phyloP scores from a whole-genome alignment of 1,284 basidiomycete species.

The Cryptococcus sp. region DNA sequence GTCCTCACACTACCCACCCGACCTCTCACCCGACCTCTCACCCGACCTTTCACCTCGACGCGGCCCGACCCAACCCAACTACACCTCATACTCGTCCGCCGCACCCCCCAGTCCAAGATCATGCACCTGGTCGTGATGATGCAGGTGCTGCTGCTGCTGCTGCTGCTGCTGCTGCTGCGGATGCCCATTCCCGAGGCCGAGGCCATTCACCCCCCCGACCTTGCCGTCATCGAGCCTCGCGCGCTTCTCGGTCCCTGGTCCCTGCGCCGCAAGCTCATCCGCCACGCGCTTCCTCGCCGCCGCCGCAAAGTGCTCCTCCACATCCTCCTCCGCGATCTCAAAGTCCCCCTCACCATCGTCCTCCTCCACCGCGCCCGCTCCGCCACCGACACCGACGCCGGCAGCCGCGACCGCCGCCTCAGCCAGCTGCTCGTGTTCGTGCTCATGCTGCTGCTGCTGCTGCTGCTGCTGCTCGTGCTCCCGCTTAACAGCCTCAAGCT shows the following conservation, averaged over 20 bases:
- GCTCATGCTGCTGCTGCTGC: neutral
- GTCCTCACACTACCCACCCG: no score
- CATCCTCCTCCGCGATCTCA: constrained; percentile 2
- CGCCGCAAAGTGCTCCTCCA: neutral
- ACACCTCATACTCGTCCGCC: no score
- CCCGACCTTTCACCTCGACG: no score
- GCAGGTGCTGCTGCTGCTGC: no score
- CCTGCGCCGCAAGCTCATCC: neutral
- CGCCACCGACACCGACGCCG: neutral
- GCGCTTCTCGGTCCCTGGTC: neutral
- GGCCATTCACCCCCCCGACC: neutral
- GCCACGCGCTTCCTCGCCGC: constrained; percentile 4
- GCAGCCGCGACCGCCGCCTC: neutral
- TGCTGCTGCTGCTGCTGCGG: no score
- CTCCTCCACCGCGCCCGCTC: neutral
- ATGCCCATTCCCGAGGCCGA: no score
- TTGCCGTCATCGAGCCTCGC: constrained; percentile 4
- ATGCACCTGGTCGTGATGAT: no score
- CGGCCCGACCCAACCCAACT: no score
- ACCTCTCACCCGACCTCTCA: no score
- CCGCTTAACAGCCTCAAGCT: constrained; percentile 12
- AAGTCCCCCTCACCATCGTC: neutral
- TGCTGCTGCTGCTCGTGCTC: neutral
- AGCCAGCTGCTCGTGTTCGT: neutral
- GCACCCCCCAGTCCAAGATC: no score